Base-by-base conservation (phyloP, 306 rosid genomes). In the Prunus salicina region DNA sequence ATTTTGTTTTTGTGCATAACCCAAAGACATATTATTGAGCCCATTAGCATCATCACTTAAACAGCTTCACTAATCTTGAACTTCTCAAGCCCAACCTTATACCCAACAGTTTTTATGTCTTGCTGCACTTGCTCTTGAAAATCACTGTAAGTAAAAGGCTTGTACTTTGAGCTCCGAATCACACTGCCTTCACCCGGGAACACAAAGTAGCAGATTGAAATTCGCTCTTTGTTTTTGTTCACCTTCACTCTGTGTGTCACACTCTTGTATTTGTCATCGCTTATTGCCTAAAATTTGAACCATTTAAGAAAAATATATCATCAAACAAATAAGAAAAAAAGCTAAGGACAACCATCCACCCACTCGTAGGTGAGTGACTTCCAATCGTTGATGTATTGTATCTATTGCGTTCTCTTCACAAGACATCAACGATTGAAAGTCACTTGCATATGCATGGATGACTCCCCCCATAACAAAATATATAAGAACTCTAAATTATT, bases 261-360 rank as follows among this genome's bases (percentile, higher is more conserved):
- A 57, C 93, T 87, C 72, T 76, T 85, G 84, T 86, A 92, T 63
- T 10, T 76, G 71, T 88, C 91, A 20, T 86, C 41, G 58, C 97
- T 92, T 4, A 92, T 84, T 0, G 93, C 97, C 97, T 90, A 71
- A 61, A n/a, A n/a, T n/a, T n/a, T n/a, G n/a, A n/a, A n/a, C n/a
- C n/a, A n/a, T n/a, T n/a, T 14, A 12, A 13, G 10, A 24, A 57
- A 22, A 24, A 57, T n/a, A n/a, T n/a, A 18, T 3, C 20, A 19
- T 24, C 2, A 43, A 27, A 61, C 20, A 24, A 18, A n/a, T 13
- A 32, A 58, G 32, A 18, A 47, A 45, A 25, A 47, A 11, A 2
- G 45, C 2, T 0, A 6, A 38, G 43, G 9, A 38, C 9, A 38
- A 38, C 9, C 43, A 38, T 38, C 43, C 43, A 7, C 43, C 43